Evolutionary conservation across 2,329 filamentous ascomycete genomes (phyloP).

Genomic region (Aspergillus aculeatinus): DNA sequence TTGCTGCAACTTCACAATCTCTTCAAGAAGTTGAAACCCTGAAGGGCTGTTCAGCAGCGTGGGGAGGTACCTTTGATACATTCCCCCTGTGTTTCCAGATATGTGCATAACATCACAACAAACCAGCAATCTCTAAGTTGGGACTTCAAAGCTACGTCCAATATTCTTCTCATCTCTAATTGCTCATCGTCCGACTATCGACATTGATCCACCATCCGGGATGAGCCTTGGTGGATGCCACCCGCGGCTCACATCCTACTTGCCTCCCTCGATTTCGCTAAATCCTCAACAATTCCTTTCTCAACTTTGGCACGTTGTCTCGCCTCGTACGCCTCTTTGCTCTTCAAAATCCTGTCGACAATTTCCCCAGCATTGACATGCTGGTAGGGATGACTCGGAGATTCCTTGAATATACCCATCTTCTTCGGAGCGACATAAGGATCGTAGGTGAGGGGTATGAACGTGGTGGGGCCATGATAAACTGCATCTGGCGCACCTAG

Average conservation of each 20-base stretch:
- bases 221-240: not conserved
- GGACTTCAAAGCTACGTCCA: not conserved
- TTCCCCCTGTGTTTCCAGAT: not conserved
- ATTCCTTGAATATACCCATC: slow-evolving; percentile 80
- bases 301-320: slow-evolving; percentile 85
- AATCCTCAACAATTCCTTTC: slow-evolving; percentile 75
- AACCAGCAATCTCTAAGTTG: not conserved
- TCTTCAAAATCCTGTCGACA: slow-evolving; percentile 84
- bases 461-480: slow-evolving; percentile 94
- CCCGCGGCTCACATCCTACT: not conserved
- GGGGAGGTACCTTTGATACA: not conserved
- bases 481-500: slow-evolving; percentile 73
- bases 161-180: not conserved
- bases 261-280: slow-evolving; percentile 61
- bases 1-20: not conserved
- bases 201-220: not conserved
- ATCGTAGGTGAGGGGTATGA: slow-evolving; percentile 75
- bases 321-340: slow-evolving; percentile 84
- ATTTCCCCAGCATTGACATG: slow-evolving; percentile 91
- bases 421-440: slow-evolving; percentile 77
- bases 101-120: not conserved
- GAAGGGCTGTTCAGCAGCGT: not conserved
- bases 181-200: not conserved
- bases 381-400: slow-evolving; percentile 74
- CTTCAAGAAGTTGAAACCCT: not conserved